A percentile compares a stretch with the other conserved stretches of the same genome.
These are phyloP conservation scores for Carallia brachiata DNA, from an alignment of 345 rosid genomes.

Conservation along the genomic window DNA sequence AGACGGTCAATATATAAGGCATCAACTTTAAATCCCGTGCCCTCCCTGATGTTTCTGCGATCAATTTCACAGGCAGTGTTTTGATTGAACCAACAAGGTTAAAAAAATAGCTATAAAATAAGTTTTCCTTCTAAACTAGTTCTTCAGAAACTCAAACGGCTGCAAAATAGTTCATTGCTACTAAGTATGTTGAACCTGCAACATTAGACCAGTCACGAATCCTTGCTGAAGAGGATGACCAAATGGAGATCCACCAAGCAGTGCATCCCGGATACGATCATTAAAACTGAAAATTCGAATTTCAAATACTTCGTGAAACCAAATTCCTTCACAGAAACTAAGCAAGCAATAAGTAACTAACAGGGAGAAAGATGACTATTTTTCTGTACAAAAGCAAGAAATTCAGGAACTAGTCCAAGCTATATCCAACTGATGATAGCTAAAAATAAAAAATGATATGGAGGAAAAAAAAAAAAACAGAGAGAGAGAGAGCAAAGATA, in stretches of 20 bases:
- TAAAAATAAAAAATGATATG: no score
- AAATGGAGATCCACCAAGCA: slow-evolving; percentile 98
- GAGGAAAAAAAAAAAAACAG: no score
- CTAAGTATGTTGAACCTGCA: slow-evolving; percentile 55
- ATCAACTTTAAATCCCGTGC: no score
- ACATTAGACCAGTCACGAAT: slow-evolving; percentile 73
- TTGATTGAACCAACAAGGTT: not conserved
- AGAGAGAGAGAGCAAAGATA: no score
- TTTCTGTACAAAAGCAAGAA: slow-evolving; percentile 6
- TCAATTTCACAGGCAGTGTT: no score
- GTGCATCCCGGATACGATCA: slow-evolving; percentile 95
- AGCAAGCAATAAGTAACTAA: not conserved
- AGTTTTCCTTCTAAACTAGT: not conserved
- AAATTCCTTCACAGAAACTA: slow-evolving; percentile 3
- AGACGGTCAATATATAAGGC: no score
- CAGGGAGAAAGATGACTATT: slow-evolving; percentile 4
- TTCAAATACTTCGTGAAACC: slow-evolving; percentile 12
- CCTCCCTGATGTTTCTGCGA: no score
- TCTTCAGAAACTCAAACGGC: not conserved
- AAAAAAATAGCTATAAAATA: not conserved
- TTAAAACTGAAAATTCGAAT: slow-evolving; percentile 63
- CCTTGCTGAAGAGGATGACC: slow-evolving; percentile 98
- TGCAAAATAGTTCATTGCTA: not conserved
- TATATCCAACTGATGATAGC: not conserved
- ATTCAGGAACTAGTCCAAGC: not conserved